Base-by-base conservation (phyloP, 768 basidiomycete species). In the Collybia mongolica region DNA sequence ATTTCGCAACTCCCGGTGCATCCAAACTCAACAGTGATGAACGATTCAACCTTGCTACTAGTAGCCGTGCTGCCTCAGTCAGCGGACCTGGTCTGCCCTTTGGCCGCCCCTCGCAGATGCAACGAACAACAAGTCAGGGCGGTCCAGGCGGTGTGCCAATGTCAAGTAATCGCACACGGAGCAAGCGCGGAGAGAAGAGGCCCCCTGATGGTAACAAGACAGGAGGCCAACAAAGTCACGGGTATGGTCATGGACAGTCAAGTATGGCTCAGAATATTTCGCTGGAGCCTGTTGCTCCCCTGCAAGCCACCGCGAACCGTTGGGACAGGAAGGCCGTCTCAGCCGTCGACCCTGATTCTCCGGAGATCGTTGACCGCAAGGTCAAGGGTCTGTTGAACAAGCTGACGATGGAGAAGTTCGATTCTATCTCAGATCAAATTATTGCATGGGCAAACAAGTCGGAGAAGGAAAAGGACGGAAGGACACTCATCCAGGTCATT, bases 321-420 rank as follows among this genome's bases (percentile, higher is more conserved):
- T 98, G 94, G 96, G 80, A 83, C 38, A 66, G 79, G 61, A 84
- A 83, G 60, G 62, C 74, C 5, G 59, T 75, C 28, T 51, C 53
- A 12, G 54, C 54, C 4, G 67, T 70, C 9, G 85, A 90, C 40
- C 67, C 72, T 11, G 87, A 91, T 39, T 84, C 89, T 1, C 87
- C 91, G 8, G 92, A 92, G 59, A 70, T 88, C 54, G 91, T 98
- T 22, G 93, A 97, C 59, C 88, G 93, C 46, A 96, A 95, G 71
- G 94, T 97, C 73, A 93, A 89, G 69, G 74, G 75, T 45, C 72
- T 97, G 50, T 85, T 98, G 60, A 96, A 98, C 80, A 97, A 93
- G 73, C 81, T 98, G 29, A 95, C 95, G 12, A 89, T 94, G 84
- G 93, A 98, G 75, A 90, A 89, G 58, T 98, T 98, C 77, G 91